Evolutionary conservation across 805 yeast genomes (phyloP).

Genomic region (Kazachstania viticola): DNA sequence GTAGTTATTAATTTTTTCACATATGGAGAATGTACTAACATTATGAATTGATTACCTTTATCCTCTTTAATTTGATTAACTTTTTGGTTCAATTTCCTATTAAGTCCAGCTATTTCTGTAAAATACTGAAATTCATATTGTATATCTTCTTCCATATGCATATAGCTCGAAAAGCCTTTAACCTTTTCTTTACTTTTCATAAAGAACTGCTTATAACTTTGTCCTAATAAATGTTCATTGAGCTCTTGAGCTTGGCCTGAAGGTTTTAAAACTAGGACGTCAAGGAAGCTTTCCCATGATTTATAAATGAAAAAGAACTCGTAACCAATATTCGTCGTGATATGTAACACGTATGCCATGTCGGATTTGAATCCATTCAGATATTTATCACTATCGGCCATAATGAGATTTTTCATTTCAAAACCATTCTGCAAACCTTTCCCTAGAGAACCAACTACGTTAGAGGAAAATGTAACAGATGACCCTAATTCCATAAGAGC

Average conservation of each 20-base stretch:
- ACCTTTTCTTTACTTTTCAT: constrained; percentile 36
- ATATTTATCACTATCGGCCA: constrained; percentile 40
- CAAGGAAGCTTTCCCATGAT: constrained; percentile 44
- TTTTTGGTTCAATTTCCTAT: constrained; percentile 44
- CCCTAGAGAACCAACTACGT: constrained; percentile 73
- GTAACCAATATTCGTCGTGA: constrained; percentile 54
- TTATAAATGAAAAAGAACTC: constrained; percentile 61
- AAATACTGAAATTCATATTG: constrained; percentile 44
- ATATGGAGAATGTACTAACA: constrained; percentile 67
- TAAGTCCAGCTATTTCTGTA: constrained; percentile 43
- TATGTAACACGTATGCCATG: constrained; percentile 54
- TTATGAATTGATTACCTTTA: constrained; percentile 49
- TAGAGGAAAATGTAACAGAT: constrained; percentile 55
- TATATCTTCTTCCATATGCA: constrained; percentile 43
- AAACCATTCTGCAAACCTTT: constrained; percentile 81
- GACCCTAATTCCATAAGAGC: constrained; percentile 73
- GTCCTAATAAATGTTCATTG: constrained; percentile 26
- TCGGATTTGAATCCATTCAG: constrained; percentile 44
- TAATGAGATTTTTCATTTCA: constrained; percentile 42
- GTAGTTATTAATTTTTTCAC: constrained; percentile 35
- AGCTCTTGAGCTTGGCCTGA: constrained; percentile 47
- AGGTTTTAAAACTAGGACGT: constrained; percentile 56
- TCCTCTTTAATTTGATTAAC: constrained; percentile 51
- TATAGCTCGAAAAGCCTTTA: constrained; percentile 31
- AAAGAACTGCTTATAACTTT: constrained; percentile 44